These are phyloP conservation scores for Myriosclerotinia curreyana DNA, from an alignment of 2,329 filamentous ascomycete species.

Conservation along the genomic window DNA sequence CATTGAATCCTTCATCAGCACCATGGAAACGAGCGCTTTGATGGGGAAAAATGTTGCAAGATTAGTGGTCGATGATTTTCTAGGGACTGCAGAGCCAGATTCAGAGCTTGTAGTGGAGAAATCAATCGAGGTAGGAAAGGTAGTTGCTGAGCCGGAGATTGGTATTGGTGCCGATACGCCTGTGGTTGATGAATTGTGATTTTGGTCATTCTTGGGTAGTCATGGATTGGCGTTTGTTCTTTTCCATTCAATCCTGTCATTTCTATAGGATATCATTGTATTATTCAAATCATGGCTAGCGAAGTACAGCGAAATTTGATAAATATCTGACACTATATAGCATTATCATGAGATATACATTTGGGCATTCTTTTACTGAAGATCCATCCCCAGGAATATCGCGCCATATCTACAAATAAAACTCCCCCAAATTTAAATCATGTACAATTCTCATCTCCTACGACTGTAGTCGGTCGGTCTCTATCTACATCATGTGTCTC, in stretches of 20 bases:
- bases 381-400: not conserved
- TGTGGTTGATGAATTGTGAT: conserved; percentile 12
- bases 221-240: not conserved
- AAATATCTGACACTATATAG: not conserved
- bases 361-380: not conserved
- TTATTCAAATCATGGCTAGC: not conserved
- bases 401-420: not conserved
- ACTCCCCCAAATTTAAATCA: not conserved
- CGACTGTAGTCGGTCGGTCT: not conserved
- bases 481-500: not conserved
- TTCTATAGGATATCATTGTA: not conserved
- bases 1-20: conserved; percentile 92
- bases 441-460: not conserved
- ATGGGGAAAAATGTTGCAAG: conserved; percentile 85
- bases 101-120: not conserved
- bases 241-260: not conserved
- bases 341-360: not conserved
- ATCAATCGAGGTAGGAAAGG: not conserved
- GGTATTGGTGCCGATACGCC: conserved; percentile 5
- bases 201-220: not conserved
- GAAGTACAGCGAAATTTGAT: not conserved
- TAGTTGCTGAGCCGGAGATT: not conserved
- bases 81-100: conserved; percentile 30
- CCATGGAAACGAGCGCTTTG: conserved; percentile 93
- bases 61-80: conserved; percentile 63